These are phyloP conservation scores for Brassica juncea DNA, from an alignment of 345 rosid species.

Conservation along the genomic window DNA sequence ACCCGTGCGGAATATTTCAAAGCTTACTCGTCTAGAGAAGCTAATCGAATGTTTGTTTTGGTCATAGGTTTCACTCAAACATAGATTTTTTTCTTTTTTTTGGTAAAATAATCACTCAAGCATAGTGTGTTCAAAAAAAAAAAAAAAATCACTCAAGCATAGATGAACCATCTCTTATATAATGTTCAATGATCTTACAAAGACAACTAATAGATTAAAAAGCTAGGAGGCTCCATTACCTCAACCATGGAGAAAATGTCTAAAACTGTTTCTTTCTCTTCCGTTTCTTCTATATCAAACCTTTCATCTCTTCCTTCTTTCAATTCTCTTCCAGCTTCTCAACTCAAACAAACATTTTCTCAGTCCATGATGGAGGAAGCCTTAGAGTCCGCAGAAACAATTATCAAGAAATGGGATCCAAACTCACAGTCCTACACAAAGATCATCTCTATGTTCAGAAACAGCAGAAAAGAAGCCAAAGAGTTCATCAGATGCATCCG, in stretches of 20 bases:
- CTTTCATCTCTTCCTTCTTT: slow-evolving; percentile 30
- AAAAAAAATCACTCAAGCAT: too few species aligned
- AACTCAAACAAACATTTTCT: slow-evolving; percentile 37
- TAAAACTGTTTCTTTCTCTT: not conserved
- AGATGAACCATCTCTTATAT: not conserved
- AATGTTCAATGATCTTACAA: not conserved
- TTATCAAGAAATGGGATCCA: slow-evolving; percentile 63
- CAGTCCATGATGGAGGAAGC: slow-evolving; percentile 52
- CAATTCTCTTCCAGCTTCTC: slow-evolving; percentile 20
- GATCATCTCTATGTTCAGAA: slow-evolving; percentile 45
- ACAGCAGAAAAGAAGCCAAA: slow-evolving; percentile 53
- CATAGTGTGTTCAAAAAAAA: not conserved
- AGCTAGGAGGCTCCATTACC: not conserved
- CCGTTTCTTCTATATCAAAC: not conserved
- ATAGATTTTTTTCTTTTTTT: not conserved
- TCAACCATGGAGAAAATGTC: not conserved
- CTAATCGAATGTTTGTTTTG: not conserved
- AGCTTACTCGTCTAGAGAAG: not conserved
- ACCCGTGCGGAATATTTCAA: not conserved
- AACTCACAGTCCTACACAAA: slow-evolving; percentile 44
- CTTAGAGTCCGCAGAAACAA: slow-evolving; percentile 47
- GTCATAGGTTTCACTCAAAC: not conserved
- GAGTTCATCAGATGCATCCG: slow-evolving; percentile 47
- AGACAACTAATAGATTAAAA: not conserved
- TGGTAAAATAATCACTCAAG: too few species aligned